Conservation (phyloP, 2,329 filamentous ascomycete species). For the Talaromyces marneffei region DNA sequence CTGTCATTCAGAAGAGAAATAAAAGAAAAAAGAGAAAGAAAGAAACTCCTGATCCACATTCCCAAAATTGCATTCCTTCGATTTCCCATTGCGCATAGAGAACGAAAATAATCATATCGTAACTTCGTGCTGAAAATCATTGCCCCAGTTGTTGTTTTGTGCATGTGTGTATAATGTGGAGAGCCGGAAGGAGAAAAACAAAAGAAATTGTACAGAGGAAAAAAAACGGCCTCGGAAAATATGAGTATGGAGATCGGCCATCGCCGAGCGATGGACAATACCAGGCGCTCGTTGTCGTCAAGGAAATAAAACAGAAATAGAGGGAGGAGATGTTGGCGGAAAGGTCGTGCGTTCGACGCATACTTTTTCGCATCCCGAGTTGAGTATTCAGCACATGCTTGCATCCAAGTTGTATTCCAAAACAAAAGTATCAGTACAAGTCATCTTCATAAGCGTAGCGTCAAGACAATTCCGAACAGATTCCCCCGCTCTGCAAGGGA, state of each 20-base stretch:
- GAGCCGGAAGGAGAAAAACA: slow-evolving; percentile 15
- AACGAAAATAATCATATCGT: background rate
- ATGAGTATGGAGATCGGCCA: too few species aligned
- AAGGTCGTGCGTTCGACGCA: background rate
- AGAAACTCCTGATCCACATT: slow-evolving; percentile 15
- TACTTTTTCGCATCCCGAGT: background rate
- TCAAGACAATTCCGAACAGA: background rate
- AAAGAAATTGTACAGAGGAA: slow-evolving; percentile 20
- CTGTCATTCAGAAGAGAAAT: slow-evolving; percentile 13
- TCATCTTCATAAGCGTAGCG: background rate
- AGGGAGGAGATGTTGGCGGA: background rate
- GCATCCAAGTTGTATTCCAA: slow-evolving; percentile 8
- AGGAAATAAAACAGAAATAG: background rate
- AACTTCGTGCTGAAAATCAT: background rate
- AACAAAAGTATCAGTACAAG: slow-evolving; percentile 9
- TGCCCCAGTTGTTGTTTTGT: background rate
- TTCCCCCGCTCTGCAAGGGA: background rate
- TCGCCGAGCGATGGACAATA: background rate
- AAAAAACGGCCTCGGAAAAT: slow-evolving; percentile 14
- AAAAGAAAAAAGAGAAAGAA: slow-evolving; percentile 18
- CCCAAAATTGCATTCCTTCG: slow-evolving; percentile 8
- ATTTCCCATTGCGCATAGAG: background rate
- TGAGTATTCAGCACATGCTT: background rate
- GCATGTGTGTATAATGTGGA: background rate
- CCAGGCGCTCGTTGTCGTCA: background rate